Evolutionary conservation across 352 stramenopile genomes (phyloP), one percentile per base, ranked within the genome.

Genomic region (Globisporangium carolinianum): DNA sequence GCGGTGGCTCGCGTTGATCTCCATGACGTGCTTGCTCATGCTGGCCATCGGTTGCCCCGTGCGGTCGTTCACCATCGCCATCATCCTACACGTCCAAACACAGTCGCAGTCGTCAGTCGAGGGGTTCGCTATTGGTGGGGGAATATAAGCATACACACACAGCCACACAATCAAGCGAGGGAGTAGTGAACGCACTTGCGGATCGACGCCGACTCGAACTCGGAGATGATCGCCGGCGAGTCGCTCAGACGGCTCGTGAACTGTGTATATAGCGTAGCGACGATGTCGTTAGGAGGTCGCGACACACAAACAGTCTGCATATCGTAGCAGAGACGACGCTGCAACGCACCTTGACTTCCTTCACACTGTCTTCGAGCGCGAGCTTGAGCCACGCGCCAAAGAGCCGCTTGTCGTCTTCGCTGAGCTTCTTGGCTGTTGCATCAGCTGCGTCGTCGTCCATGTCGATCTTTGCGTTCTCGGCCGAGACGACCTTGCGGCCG

Each of bases 211-310:
- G 93, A 98, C 73, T 99, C 97, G 64, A 98, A 95, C 71, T 99
- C 97, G 10, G 97, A 98, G 43, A 99, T 94, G 63, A 99, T 98
- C n/a, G 98, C 98, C 3, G 98, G 98, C 47, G 97, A 99, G 57
- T 96, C 88, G 46, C 78, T 89, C 50, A 99, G 71, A n/a, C 97
- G 87, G 36, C 82, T 75, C 2, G 85, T 94, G 63, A 91, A 88
- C 76, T 90, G 51, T 14, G 57, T 2, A 3, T 1, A 32, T 32
- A 32, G 24, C 24, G 24, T 32, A 32, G 1, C 24, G 24, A 32
- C 24, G 24, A 32, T 32, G 24, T 32, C 24, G 24, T 32, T 32
- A 32, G 24, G 24, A 32, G 24, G 24, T 32, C 24, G 3, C 24
- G 24, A 32, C 24, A 32, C 24, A 32, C 24, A 32, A 32, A 32